These are phyloP conservation scores for Pseudogymnoascus sp. DNA, from an alignment of 2,329 filamentous ascomycete species.

Conservation along the genomic window DNA sequence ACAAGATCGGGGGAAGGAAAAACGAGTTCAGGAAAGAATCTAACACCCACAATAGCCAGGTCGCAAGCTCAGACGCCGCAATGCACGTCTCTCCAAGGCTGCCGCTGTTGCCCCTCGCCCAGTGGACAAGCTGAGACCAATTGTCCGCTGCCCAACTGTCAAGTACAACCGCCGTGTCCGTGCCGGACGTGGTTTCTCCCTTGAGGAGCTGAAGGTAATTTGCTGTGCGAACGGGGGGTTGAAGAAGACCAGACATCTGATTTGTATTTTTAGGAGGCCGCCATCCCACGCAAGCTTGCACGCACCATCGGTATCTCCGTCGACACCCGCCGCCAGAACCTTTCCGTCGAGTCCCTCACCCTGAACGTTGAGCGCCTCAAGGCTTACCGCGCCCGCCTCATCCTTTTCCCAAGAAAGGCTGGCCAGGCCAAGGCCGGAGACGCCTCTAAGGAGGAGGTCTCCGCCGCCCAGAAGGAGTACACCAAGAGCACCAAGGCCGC, in stretches of 20 bases:
- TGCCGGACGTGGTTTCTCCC: conserved; percentile 93
- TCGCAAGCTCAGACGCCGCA: conserved; percentile 87
- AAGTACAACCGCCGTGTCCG: conserved; percentile 99
- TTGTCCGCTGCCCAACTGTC: conserved; percentile 95
- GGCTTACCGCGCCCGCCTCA: conserved; percentile 92
- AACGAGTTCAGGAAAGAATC: conserved; percentile 21
- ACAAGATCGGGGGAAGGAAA: conserved; percentile 12
- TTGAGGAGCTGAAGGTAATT: conserved; percentile 92
- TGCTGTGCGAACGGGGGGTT: not conserved
- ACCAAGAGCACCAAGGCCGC: conserved; percentile 45
- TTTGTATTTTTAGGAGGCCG: conserved; percentile 62
- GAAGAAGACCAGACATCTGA: conserved; percentile 14
- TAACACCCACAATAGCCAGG: conserved; percentile 59
- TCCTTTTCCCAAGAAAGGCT: conserved; percentile 93
- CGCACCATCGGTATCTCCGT: conserved; percentile 95
- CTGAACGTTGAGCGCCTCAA: conserved; percentile 96
- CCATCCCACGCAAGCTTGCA: conserved; percentile 88
- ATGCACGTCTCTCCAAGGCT: conserved; percentile 89
- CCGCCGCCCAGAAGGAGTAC: conserved; percentile 51
- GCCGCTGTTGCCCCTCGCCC: conserved; percentile 91
- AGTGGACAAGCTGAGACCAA: conserved; percentile 90
- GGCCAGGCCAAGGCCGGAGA: conserved; percentile 92
- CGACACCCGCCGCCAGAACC: conserved; percentile 93
- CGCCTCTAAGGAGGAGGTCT: conserved; percentile 71
- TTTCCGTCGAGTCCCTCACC: conserved; percentile 88